These are phyloP conservation scores for Nelumbo lutea DNA, from an alignment of 164 flowering plant species.

Conservation along the genomic window DNA sequence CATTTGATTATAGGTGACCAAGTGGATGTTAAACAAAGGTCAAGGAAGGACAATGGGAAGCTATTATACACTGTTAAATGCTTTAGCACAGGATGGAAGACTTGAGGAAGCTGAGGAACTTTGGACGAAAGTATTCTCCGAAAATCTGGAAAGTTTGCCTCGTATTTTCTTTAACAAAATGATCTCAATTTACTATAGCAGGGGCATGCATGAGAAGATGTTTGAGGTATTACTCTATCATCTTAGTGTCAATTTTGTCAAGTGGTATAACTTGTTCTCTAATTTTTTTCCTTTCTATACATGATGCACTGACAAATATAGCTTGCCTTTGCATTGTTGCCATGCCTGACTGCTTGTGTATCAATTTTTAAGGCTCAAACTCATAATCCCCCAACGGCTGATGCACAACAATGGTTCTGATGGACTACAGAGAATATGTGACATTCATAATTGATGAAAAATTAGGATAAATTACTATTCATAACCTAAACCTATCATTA, in stretches of 20 bases:
- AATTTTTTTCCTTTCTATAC: too few relatives aligned
- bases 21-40: constrained; percentile 98
- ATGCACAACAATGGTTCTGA: too few relatives aligned
- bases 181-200: constrained; percentile 64
- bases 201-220: constrained; percentile 73
- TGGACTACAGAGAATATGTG: too few relatives aligned
- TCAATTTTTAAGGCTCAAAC: too few relatives aligned
- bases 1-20: constrained; percentile 51
- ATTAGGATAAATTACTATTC: too few relatives aligned
- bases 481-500: too few relatives aligned
- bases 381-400: too few relatives aligned
- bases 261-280: not conserved
- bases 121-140: constrained; percentile 56
- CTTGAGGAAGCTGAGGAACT: constrained; percentile 90
- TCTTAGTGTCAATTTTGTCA: not conserved
- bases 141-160: constrained; percentile 68
- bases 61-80: constrained; percentile 62
- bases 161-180: constrained; percentile 76
- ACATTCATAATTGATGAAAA: too few relatives aligned
- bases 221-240: constrained; percentile 66
- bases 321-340: too few relatives aligned
- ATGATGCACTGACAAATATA: too few relatives aligned
- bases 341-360: too few relatives aligned
- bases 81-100: constrained; percentile 79
- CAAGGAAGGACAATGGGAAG: constrained; percentile 96